Percentiles rank a stretch among this genome's conserved stretches.
Evolutionary conservation across 1,284 basidiomycete species (phyloP).

Genomic region (Porodaedalea pini): DNA sequence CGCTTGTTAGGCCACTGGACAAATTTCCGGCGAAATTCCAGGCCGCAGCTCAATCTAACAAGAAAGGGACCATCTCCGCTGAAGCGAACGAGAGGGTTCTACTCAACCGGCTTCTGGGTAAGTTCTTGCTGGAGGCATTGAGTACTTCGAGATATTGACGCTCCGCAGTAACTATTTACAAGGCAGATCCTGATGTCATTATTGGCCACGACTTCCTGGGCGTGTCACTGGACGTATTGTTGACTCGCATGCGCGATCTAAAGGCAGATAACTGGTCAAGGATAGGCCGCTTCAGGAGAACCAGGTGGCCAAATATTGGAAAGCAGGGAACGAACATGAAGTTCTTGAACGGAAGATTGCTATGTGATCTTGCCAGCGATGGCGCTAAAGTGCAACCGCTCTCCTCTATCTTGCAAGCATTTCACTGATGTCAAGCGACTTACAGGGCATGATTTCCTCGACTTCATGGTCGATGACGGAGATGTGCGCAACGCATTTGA

Average conservation of each 20-base stretch:
- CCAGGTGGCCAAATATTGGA: slow-evolving; percentile 78
- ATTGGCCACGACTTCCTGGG: slow-evolving; percentile 94
- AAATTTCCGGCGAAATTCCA: slow-evolving; percentile 89
- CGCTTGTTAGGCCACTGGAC: slow-evolving; percentile 91
- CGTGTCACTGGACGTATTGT: slow-evolving; percentile 86
- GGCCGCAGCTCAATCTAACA: slow-evolving; percentile 55
- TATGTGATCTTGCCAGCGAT: slow-evolving; percentile 93
- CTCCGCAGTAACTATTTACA: slow-evolving; percentile 69
- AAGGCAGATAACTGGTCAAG: slow-evolving; percentile 93
- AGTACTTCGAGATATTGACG: slow-evolving; percentile 1
- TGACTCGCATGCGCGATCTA: slow-evolving; percentile 88
- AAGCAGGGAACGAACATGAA: slow-evolving; percentile 83
- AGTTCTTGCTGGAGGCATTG: slow-evolving; percentile 22
- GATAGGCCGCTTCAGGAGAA: slow-evolving; percentile 87
- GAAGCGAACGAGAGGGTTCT: slow-evolving; percentile 84
- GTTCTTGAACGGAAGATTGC: slow-evolving; percentile 81
- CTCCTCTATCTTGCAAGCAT: slow-evolving; percentile 19
- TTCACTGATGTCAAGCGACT: background rate
- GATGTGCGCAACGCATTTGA: slow-evolving; percentile 91
- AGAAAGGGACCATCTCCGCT: slow-evolving; percentile 70
- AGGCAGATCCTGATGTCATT: slow-evolving; percentile 91
- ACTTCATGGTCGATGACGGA: slow-evolving; percentile 98
- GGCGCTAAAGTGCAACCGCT: slow-evolving; percentile 72
- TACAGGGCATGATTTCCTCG: slow-evolving; percentile 86
- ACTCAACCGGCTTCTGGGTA: slow-evolving; percentile 78